Evolutionary conservation across 2,329 filamentous ascomycete species (phyloP), one percentile per base, ranked within the genome.

Genomic region (Arthrinium phaeospermum): DNA sequence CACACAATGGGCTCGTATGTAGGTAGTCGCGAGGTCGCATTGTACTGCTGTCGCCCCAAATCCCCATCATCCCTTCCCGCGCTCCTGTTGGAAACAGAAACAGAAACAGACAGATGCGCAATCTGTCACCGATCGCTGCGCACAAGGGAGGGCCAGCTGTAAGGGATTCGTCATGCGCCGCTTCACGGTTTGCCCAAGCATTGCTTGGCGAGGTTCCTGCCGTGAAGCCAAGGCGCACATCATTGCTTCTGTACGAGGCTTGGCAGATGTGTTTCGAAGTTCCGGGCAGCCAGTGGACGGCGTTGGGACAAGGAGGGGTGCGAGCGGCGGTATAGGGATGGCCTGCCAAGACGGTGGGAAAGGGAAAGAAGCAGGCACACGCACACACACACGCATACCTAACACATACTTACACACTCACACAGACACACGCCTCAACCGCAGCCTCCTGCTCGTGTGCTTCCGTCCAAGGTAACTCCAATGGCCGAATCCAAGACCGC

Each of bases 221-320:
- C 34, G 57, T 12, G 34, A 64, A 64, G 57, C 57, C 57, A 64
- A 64, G 57, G 57, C 57, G 57, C 57, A 64, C 57, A 64, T 41
- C 57, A 64, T 64, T 64, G 57, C 57, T 64, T 64, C 57, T 64
- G 57, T 64, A 30, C 34, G 57, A 64, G 57, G 30, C 57, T 64
- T 64, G 57, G 57, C 57, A 64, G 57, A 41, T 37, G 57, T 64
- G 57, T 64, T 64, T 64, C 57, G 57, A 41, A 41, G 34, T 64
- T 41, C 19, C 57, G 57, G 34, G 22, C 22, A 64, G 34, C 30
- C 8, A 30, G 19, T 61, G 30, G 57, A 13, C 34, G 57, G 13
- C 4, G 30, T 8, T 8, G 22, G 46, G 46, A n/a, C 19, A 47
- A 4, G 19, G 19, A 37, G 30, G 53, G 53, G 53, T 34, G 53